phyloP scores from a whole-genome alignment of 345 rosid genomes.

The Bruguiera parviflora region DNA sequence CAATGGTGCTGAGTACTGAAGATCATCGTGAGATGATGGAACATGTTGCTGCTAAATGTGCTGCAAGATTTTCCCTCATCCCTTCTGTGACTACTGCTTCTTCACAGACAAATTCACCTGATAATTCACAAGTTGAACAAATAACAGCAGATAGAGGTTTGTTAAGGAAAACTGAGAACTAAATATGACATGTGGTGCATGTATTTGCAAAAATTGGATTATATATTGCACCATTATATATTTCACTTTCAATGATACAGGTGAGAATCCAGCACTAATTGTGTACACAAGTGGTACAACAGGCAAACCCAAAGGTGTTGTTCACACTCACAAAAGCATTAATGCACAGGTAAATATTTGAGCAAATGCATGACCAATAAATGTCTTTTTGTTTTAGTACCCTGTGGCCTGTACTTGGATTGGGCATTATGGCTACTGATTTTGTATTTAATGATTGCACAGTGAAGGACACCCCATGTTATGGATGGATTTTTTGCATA shows the following conservation, averaged over 20 bases:
- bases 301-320: conserved; percentile 98
- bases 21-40: conserved; percentile 65
- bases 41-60: conserved; percentile 61
- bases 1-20: conserved; percentile 72
- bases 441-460: background rate
- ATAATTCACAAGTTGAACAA: conserved; percentile 38
- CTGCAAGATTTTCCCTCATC: conserved; percentile 61
- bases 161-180: conserved; percentile 31
- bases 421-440: background rate
- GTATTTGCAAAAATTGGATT: conserved; percentile 3
- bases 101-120: conserved; percentile 24
- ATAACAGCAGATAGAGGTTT: conserved; percentile 34
- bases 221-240: background rate
- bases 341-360: conserved; percentile 59
- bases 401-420: background rate
- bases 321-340: conserved; percentile 86
- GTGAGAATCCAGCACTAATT: conserved; percentile 78
- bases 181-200: conserved; percentile 16
- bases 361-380: background rate
- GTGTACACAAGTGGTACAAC: conserved; percentile 98
- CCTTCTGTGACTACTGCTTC: conserved; percentile 47
- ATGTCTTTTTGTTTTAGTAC: conserved; percentile 1
- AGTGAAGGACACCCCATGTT: no score
- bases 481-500: no score
- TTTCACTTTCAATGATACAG: conserved; percentile 39